Percentiles rank a stretch among this genome's conserved stretches.
These are phyloP conservation scores for Cavenderia fasciculata DNA, from an alignment of 78 protist genomes.

Conservation along the genomic window DNA sequence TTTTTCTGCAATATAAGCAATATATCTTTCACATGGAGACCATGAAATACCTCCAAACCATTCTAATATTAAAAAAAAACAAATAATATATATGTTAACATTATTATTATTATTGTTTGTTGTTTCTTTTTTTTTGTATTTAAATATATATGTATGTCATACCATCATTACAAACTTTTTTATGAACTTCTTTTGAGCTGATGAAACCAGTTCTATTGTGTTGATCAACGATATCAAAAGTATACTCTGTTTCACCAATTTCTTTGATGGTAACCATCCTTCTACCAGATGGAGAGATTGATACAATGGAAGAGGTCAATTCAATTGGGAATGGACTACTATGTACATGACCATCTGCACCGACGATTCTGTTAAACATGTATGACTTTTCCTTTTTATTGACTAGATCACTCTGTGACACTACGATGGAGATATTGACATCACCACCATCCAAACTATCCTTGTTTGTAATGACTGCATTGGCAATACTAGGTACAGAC, in stretches of 20 bases:
- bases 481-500: neutral
- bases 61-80: no score
- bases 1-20: conserved; percentile 35
- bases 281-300: neutral
- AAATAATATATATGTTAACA: no score
- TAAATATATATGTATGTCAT: neutral
- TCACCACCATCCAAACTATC: neutral
- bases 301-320: neutral
- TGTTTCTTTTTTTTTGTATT: neutral
- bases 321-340: conserved; percentile 28
- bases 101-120: neutral
- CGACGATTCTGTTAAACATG: neutral
- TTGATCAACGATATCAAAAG: conserved; percentile 17
- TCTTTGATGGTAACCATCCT: conserved; percentile 19
- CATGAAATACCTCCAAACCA: conserved; percentile 57
- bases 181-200: conserved; percentile 14
- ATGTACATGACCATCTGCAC: neutral
- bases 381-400: conserved; percentile 15
- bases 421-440: conserved; percentile 3
- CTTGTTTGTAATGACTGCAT: neutral
- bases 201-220: neutral
- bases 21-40: conserved; percentile 69
- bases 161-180: conserved; percentile 45
- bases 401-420: neutral
- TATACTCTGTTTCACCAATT: conserved; percentile 3